Conservation (phyloP, 2,329 filamentous ascomycete genomes). For the Claviceps arundinis region DNA sequence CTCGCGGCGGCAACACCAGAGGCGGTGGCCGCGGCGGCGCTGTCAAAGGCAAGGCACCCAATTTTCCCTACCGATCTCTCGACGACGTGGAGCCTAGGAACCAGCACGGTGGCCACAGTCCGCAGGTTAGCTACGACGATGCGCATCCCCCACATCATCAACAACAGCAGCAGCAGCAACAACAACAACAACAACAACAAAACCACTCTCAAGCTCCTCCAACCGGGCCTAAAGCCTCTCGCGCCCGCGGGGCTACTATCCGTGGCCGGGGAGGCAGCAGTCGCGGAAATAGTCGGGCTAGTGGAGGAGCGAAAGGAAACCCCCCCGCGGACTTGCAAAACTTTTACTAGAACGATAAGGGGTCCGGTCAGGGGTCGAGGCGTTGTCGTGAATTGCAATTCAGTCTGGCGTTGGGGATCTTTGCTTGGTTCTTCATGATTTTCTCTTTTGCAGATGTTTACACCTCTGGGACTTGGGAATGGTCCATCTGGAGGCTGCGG, state of each 20-base stretch:
- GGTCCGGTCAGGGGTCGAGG: neutral
- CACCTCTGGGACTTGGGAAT: too few relatives aligned
- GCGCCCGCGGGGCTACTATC: neutral
- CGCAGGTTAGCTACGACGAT: constrained; percentile 36
- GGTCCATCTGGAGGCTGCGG: neutral
- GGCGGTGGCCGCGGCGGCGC: constrained; percentile 22
- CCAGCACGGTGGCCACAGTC: constrained; percentile 27
- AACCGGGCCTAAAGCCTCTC: constrained; percentile 7
- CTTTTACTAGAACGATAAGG: constrained; percentile 21
- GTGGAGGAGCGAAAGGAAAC: constrained; percentile 13
- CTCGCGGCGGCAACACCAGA: constrained; percentile 25
- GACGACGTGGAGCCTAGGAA: constrained; percentile 47
- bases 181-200: constrained; percentile 5
- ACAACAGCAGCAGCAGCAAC: constrained; percentile 6
- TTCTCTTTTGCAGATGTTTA: neutral
- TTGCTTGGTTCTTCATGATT: neutral
- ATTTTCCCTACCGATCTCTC: constrained; percentile 49
- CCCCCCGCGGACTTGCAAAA: constrained; percentile 25
- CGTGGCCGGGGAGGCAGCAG: constrained; percentile 4
- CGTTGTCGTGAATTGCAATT: too few relatives aligned
- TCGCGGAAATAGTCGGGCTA: constrained; percentile 11
- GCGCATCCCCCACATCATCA: constrained; percentile 14
- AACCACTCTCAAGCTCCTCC: constrained; percentile 8
- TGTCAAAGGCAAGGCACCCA: constrained; percentile 34
- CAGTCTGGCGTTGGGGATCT: neutral